Base-by-base conservation (phyloP, 2,329 filamentous ascomycete species). In the Mycosphaerella sp. region DNA sequence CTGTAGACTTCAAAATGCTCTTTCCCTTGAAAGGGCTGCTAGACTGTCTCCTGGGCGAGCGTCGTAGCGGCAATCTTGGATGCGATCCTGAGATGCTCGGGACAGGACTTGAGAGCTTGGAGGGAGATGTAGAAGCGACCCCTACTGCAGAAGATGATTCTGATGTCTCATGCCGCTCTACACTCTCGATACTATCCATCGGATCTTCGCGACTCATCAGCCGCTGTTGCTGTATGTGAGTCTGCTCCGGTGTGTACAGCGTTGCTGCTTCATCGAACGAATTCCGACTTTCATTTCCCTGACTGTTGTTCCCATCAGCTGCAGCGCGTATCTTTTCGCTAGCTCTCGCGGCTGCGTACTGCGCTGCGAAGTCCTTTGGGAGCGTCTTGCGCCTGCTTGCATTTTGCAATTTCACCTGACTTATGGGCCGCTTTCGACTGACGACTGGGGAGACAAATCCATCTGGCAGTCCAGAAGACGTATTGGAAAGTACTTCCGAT, bases 401-500 rank as follows among this genome's bases (percentile, higher is more conserved):
- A 16, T 47, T 53, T 9, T 53, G 49, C 34, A 52, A 45, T 42
- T 52, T 55, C 21, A 56, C 57, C 44, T 60, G 45, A 14, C 44
- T 53, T 36, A 60, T 55, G 6, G 55, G 43, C n/a, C 58, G 50
- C n/a, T 54, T 56, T 10, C 59, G 51, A 17, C 48, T 45, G 37
- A 62, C 58, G 3, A 57, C 59, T 8, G 64, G 64, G 6, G 60
- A 63, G n/a, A 66, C 62, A 43, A 67, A 67, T 13, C 64, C 64
- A n/a, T 59, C 58, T 35, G 64, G 64, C 9, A 66, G 52, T 1
- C 44, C 32, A 17, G 44, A 28, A 14, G 46, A 21, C 27, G 36
- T 44, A 6, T 14, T 28, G n/a, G 37, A 34, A 14, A 49, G 25
- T 16, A 18, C 39, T 17, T 36, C n/a, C 14, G 45, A 41, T 27